phyloP scores from a whole-genome alignment of 2,329 filamentous ascomycete genomes.

The Cladosporium velox region DNA sequence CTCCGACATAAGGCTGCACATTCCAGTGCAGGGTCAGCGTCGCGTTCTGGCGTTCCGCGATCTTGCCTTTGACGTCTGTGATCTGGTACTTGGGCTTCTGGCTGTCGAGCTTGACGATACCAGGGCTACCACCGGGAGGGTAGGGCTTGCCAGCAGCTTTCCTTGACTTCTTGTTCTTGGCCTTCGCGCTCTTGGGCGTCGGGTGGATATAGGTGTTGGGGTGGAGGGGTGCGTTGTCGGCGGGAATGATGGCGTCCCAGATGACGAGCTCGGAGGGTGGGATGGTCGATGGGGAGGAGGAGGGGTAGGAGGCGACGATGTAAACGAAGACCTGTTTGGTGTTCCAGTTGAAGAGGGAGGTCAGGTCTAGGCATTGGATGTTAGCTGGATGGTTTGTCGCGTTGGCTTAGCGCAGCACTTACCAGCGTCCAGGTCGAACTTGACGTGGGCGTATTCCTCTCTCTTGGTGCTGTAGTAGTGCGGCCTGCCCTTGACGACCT shows the following conservation, averaged over 20 bases:
- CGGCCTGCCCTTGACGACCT: conserved; percentile 88
- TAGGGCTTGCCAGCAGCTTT: conserved; percentile 33
- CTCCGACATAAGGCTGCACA: conserved; percentile 94
- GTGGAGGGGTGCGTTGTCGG: conserved; percentile 60
- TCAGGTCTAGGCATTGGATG: conserved; percentile 62
- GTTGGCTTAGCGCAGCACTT: conserved; percentile 25
- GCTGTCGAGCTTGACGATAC: conserved; percentile 74
- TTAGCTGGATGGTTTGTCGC: conserved; percentile 17
- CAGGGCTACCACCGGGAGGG: conserved; percentile 50
- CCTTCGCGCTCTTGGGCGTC: conserved; percentile 40
- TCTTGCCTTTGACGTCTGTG: conserved; percentile 78
- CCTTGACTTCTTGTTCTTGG: conserved; percentile 26
- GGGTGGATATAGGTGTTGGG: conserved; percentile 55
- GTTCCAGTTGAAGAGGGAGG: conserved; percentile 96
- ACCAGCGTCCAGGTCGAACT: conserved; percentile 85
- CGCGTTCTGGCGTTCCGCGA: conserved; percentile 73
- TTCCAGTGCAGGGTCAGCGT: conserved; percentile 87
- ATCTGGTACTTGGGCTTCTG: conserved; percentile 97
- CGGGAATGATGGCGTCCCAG: conserved; percentile 93
- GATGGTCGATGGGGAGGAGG: conserved; percentile 39
- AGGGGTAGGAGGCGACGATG: conserved; percentile 74
- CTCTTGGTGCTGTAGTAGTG: conserved; percentile 92
- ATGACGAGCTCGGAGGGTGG: conserved; percentile 71
- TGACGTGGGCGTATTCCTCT: conserved; percentile 93
- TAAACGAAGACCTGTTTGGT: conserved; percentile 98